phyloP scores from a whole-genome alignment of 2,329 filamentous ascomycete genomes.

The Setomelanomma holmii region DNA sequence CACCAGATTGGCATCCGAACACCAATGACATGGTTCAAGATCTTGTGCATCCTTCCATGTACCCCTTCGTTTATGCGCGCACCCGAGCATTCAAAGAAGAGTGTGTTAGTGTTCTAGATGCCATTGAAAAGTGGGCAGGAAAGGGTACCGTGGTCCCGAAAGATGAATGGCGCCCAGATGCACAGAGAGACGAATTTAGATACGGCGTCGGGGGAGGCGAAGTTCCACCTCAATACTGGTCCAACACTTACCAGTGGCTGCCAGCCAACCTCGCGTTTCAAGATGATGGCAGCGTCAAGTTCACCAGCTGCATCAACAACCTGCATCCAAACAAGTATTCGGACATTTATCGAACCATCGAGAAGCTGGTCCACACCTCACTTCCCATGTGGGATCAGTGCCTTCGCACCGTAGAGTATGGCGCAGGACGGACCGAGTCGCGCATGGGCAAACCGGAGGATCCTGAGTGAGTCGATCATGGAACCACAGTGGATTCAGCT shows the following conservation, averaged over 20 bases:
- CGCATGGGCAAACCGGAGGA: constrained; percentile 8
- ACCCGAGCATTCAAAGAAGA: constrained; percentile 51
- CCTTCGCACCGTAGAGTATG: constrained; percentile 1
- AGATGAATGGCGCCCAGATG: not conserved
- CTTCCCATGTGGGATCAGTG: constrained; percentile 35
- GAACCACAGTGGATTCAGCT: not conserved
- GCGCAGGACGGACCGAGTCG: constrained; percentile 16
- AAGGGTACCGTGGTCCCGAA: constrained; percentile 34
- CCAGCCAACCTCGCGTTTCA: constrained; percentile 59
- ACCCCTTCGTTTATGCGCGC: constrained; percentile 63
- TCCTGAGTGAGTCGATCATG: constrained; percentile 6
- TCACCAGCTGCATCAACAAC: constrained; percentile 63
- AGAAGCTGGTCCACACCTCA: constrained; percentile 24
- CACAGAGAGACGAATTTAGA: too few species aligned
- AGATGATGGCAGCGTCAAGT: constrained; percentile 40
- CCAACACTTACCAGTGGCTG: constrained; percentile 54
- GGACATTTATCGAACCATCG: constrained; percentile 27
- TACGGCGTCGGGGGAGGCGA: too few species aligned
- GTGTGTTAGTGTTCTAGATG: constrained; percentile 37
- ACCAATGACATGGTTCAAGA: constrained; percentile 66
- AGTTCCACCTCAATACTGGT: constrained; percentile 21
- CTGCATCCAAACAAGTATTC: constrained; percentile 52
- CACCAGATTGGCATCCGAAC: constrained; percentile 65
- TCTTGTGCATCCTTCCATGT: constrained; percentile 70
- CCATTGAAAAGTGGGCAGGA: constrained; percentile 34